Percentiles rank a stretch among this genome's conserved stretches.
These are phyloP conservation scores for Lyophyllum decastes DNA, from an alignment of 768 basidiomycete genomes.

Conservation along the genomic window DNA sequence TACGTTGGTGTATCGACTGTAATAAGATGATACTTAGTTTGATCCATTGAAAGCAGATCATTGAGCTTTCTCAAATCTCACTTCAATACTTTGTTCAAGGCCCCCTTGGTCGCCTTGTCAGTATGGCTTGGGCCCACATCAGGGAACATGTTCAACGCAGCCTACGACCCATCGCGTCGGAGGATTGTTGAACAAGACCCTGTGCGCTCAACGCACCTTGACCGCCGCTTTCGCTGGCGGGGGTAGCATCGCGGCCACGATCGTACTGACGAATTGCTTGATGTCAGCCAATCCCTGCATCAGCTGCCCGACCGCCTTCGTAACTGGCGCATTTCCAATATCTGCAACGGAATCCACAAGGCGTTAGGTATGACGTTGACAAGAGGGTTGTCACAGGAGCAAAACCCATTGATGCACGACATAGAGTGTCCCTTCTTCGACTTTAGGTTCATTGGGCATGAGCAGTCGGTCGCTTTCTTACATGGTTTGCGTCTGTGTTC, in stretches of 20 bases:
- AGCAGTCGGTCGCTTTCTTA: constrained; percentile 1
- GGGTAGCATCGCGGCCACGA: constrained; percentile 6
- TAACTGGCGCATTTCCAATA: constrained; percentile 9
- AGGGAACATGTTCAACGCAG: constrained; percentile 4
- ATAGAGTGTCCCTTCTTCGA: background rate
- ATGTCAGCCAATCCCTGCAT: constrained; percentile 8
- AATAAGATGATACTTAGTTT: no score
- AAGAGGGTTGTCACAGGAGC: constrained; percentile 8
- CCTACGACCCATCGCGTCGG: background rate
- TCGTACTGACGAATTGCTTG: constrained; percentile 1
- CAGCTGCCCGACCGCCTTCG: constrained; percentile 6
- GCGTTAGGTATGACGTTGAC: background rate
- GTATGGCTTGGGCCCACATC: constrained; percentile 7
- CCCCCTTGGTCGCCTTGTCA: constrained; percentile 6
- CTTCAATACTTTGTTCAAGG: constrained; percentile 6
- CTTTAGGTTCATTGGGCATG: background rate
- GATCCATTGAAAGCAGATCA: no score
- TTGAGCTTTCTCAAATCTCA: background rate
- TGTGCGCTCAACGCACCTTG: background rate
- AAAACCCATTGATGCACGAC: constrained; percentile 9
- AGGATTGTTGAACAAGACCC: background rate
- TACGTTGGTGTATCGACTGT: background rate
- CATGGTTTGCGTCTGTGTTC: background rate
- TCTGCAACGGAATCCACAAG: constrained; percentile 1
- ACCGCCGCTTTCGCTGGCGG: constrained; percentile 9